Evolutionary conservation across 116 monocot species (phyloP), one percentile per base, ranked within the genome.

Genomic region (Iris pallida): DNA sequence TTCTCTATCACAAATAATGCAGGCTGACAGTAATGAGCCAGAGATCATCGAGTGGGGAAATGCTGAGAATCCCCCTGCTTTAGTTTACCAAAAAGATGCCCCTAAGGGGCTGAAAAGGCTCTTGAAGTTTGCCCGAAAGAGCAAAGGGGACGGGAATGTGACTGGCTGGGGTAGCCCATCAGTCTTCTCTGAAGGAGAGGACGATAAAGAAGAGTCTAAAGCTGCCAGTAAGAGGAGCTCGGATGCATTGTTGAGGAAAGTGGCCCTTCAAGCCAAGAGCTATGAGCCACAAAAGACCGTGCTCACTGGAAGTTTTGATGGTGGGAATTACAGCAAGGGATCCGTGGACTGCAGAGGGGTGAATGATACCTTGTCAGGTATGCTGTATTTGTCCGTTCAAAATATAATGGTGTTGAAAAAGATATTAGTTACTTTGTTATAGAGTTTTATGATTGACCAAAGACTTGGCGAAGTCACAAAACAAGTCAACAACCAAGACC

Each of bases 11-110:
- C 98, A 98, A 67, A 93, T 93, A 88, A 82, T 98, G 19, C 90
- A 80, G 76, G 90, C 90, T 57, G 98, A 98, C 42, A 90, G 6
- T 58, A 59, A 68, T 19, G 98, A 93, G 72, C 83, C 85, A 15
- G 98, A 98, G 46, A 82, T 90, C 16, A 75, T 98, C 17, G 98
- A 98, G 64, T 98, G 98, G 98, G 98, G 98, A 74, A 98, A 98
- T 86, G 98, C 98, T 48, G 93, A 98, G 69, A 90, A 90, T 55
- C 98, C 98, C 42, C 98, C 98, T 65, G 81, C 98, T 14, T 65
- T 98, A 9, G 79, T 98, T 56, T 93, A 85, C 81, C 98, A 98
- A 57, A 98, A 93, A 63, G 98, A 98, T 74, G 82, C 86, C 20
- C 93, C 98, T 3, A 98, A 85, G 80, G 98, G 98, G 20, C 82